phyloP scores from a whole-genome alignment of 352 stramenopile genomes.

The Phytophthora pini region DNA sequence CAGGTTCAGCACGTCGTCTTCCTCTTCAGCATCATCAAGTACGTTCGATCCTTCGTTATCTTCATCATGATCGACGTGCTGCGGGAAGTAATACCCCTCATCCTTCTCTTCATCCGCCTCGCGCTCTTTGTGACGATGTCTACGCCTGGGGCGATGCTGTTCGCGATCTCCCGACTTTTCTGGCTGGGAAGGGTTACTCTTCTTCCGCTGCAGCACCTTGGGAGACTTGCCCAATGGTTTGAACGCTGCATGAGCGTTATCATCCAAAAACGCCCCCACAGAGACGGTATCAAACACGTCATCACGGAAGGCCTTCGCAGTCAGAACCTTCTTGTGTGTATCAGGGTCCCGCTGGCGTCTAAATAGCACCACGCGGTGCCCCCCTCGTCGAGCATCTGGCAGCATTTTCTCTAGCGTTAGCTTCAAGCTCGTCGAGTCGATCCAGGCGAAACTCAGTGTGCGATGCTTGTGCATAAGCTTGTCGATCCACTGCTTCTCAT shows the following conservation, averaged over 20 bases:
- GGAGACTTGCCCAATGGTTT: slow-evolving; percentile 61
- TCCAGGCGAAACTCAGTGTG: slow-evolving; percentile 71
- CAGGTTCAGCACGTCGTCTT: slow-evolving; percentile 64
- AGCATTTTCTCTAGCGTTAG: slow-evolving; percentile 75
- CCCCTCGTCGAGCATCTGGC: slow-evolving; percentile 39
- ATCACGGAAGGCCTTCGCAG: slow-evolving; percentile 64
- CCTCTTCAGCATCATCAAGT: slow-evolving; percentile 47
- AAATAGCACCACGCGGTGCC: slow-evolving; percentile 80
- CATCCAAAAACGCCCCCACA: slow-evolving; percentile 63
- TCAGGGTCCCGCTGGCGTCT: slow-evolving; percentile 47
- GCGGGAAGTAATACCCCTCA: slow-evolving; percentile 56
- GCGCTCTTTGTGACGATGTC: slow-evolving; percentile 22
- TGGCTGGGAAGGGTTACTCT: slow-evolving; percentile 13
- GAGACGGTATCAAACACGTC: slow-evolving; percentile 63
- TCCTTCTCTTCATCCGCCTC: slow-evolving; percentile 42
- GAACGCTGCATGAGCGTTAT: slow-evolving; percentile 41
- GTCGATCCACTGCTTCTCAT: slow-evolving; percentile 81
- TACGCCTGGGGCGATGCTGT: slow-evolving; percentile 3
- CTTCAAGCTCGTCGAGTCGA: slow-evolving; percentile 69
- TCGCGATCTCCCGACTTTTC: slow-evolving; percentile 21
- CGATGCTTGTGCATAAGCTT: slow-evolving; percentile 64
- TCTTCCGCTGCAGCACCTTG: slow-evolving; percentile 52
- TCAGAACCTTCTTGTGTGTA: slow-evolving; percentile 47
- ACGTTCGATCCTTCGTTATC: slow-evolving; percentile 44
- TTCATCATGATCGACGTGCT: slow-evolving; percentile 33